phyloP scores from a whole-genome alignment of 371 early-diverging fungal species.

The Apophysomyces trapeziformis region DNA sequence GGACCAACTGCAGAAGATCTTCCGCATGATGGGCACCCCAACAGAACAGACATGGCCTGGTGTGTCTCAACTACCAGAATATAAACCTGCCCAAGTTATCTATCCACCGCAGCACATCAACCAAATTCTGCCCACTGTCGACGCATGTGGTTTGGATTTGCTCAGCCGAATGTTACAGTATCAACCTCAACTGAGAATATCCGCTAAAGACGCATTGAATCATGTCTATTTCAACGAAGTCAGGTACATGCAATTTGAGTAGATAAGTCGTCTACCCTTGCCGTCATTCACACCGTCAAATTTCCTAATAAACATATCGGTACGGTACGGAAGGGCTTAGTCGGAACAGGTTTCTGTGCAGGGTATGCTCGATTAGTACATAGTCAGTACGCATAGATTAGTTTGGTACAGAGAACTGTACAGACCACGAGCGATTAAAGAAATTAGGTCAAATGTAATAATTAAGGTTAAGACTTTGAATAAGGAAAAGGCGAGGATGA shows the following conservation, averaged over 20 bases:
- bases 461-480: background rate
- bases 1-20: constrained; percentile 98
- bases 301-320: background rate
- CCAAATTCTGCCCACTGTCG: constrained; percentile 78
- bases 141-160: constrained; percentile 76
- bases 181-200: constrained; percentile 88
- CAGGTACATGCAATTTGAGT: constrained; percentile 32
- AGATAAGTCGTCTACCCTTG: constrained; percentile 4
- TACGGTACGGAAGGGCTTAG: constrained; percentile 9
- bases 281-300: background rate
- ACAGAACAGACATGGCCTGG: constrained; percentile 85
- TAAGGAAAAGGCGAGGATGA: background rate
- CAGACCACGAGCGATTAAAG: background rate
- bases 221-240: constrained; percentile 92
- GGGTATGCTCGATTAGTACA: background rate
- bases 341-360: background rate
- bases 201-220: constrained; percentile 92
- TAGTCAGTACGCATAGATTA: background rate
- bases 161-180: constrained; percentile 89
- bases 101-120: constrained; percentile 71
- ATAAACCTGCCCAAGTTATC: constrained; percentile 97
- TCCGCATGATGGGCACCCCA: constrained; percentile 96
- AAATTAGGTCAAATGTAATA: background rate
- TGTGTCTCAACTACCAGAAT: constrained; percentile 97
- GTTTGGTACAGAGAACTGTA: background rate